Evolutionary conservation across 2,329 filamentous ascomycete genomes (phyloP).

Genomic region (Diaporthe longicolla): DNA sequence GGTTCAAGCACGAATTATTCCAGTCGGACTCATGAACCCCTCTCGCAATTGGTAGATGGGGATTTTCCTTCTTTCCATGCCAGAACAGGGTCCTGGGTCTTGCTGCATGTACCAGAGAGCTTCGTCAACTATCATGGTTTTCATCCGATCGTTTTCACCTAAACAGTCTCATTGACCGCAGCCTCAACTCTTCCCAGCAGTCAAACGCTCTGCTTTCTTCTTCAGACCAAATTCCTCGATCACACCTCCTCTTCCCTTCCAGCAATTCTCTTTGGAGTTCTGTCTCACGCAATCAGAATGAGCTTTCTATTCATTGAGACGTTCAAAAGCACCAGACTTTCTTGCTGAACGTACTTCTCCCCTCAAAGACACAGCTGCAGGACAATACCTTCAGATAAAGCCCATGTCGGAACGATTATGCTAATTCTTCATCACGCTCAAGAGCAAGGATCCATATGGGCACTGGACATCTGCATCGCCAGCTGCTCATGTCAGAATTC

Average conservation of each 20-base stretch:
- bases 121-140: too few species aligned
- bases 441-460: too few species aligned
- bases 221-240: neutral
- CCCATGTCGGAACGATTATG: neutral
- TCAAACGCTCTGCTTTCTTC: neutral
- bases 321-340: neutral
- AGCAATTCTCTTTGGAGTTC: too few species aligned
- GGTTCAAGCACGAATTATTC: too few species aligned
- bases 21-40: too few species aligned
- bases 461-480: too few species aligned
- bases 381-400: neutral
- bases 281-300: neutral
- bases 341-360: neutral
- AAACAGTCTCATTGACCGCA: too few species aligned
- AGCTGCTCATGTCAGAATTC: too few species aligned
- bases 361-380: too few species aligned
- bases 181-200: too few species aligned
- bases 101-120: neutral
- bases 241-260: neutral
- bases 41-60: too few species aligned
- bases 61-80: too few species aligned
- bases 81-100: accelerated
- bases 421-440: neutral
- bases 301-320: neutral
- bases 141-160: neutral